Percentiles rank a stretch among this genome's conserved stretches.
Evolutionary conservation across 1,139 yeast genomes (phyloP).

Genomic region (Kurtzmaniella quercitrusa): DNA sequence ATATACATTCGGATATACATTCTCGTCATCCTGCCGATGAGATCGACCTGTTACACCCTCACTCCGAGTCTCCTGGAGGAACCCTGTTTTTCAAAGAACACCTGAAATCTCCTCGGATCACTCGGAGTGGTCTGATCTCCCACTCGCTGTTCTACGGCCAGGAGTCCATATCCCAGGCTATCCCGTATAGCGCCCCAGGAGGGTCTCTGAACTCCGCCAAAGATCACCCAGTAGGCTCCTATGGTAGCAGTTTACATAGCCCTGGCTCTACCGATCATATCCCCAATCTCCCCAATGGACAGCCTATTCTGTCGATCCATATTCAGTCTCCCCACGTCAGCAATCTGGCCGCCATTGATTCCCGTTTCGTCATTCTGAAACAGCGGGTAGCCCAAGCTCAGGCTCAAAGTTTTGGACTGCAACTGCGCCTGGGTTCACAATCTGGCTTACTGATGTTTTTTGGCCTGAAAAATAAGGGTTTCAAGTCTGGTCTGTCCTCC

Average conservation of each 20-base stretch:
- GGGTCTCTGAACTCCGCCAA: slow-evolving; percentile 25
- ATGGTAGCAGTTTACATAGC: not conserved
- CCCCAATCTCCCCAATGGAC: slow-evolving; percentile 51
- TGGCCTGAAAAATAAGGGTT: slow-evolving; percentile 30
- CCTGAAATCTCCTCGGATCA: slow-evolving; percentile 29
- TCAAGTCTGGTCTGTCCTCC: slow-evolving; percentile 25
- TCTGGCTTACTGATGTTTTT: slow-evolving; percentile 49
- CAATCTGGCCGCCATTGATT: slow-evolving; percentile 51
- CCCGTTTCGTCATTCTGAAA: slow-evolving; percentile 68
- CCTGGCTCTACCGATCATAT: slow-evolving; percentile 18
- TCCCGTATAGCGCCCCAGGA: slow-evolving; percentile 74
- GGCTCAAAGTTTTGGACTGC: slow-evolving; percentile 26
- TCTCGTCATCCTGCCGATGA: not conserved
- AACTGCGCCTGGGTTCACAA: slow-evolving; percentile 39
- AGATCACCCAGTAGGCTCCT: not conserved
- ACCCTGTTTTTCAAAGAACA: slow-evolving; percentile 3
- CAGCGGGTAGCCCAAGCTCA: slow-evolving; percentile 52
- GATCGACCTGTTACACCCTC: not conserved
- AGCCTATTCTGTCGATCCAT: slow-evolving; percentile 54
- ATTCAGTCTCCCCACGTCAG: slow-evolving; percentile 64
- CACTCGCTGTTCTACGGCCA: slow-evolving; percentile 38
- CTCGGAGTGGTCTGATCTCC: slow-evolving; percentile 41
- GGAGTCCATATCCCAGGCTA: slow-evolving; percentile 54
- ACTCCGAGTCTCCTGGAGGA: not conserved
- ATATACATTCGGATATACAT: not conserved